These are phyloP conservation scores for Gastrodia elata DNA, from an alignment of 106 monocot genomes.

Conservation along the genomic window DNA sequence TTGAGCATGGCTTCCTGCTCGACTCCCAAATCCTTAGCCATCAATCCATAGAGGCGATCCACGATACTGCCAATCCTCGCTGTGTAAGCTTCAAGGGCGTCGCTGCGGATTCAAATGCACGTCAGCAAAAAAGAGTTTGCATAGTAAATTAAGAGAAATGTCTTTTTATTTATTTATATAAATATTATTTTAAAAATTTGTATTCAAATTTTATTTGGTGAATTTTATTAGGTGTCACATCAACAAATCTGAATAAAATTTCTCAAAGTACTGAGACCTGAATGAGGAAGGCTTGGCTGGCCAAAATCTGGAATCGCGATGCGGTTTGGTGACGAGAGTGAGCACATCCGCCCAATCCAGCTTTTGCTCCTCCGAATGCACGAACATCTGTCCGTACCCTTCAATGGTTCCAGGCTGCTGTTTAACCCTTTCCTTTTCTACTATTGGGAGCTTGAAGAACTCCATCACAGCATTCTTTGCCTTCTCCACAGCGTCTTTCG, in stretches of 20 bases:
- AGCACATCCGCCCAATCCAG: constrained; percentile 12
- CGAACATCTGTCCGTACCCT: constrained; percentile 5
- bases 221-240: background rate
- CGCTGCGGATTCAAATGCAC: background rate
- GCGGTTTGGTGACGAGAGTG: background rate
- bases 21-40: constrained; percentile 2
- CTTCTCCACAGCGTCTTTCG: background rate
- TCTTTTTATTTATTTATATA: background rate
- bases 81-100: background rate
- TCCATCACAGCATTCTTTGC: background rate
- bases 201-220: background rate
- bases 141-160: background rate
- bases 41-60: background rate
- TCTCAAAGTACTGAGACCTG: no score
- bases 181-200: background rate
- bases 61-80: background rate
- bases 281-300: constrained; percentile 6
- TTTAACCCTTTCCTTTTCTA: background rate
- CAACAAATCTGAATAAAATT: background rate
- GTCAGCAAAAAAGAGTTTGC: background rate
- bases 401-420: background rate
- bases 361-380: constrained; percentile 4
- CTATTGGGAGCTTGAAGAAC: constrained; percentile 11
- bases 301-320: constrained; percentile 9
- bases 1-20: background rate